These are phyloP conservation scores for Dimargaris verticillata DNA, from an alignment of 192 early-diverging fungal species.

Conservation along the genomic window DNA sequence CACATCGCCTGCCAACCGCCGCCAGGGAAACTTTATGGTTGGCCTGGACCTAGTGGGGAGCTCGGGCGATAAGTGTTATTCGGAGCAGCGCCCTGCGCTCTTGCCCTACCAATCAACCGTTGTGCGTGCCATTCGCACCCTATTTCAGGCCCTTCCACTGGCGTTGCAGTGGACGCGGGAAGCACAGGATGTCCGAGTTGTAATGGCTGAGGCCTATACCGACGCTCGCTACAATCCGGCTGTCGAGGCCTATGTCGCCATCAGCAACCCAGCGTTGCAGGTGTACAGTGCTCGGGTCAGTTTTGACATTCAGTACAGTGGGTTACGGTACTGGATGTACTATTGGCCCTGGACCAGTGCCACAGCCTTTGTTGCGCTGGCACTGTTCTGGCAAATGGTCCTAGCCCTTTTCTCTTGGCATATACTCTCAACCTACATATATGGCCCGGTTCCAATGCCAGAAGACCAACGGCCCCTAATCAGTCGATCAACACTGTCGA, in stretches of 20 bases:
- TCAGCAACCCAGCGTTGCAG: slow-evolving; percentile 34
- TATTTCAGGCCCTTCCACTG: slow-evolving; percentile 24
- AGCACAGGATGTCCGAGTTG: slow-evolving; percentile 24
- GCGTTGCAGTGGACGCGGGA: slow-evolving; percentile 28
- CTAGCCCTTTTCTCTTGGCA: slow-evolving; percentile 24
- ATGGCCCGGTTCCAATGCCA: no score
- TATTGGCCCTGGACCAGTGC: slow-evolving; percentile 48
- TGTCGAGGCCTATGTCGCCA: slow-evolving; percentile 25
- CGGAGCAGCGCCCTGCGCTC: slow-evolving; percentile 30
- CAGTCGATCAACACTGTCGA: no score
- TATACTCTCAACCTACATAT: slow-evolving; percentile 12
- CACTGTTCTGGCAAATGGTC: slow-evolving; percentile 34
- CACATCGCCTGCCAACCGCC: slow-evolving; percentile 36
- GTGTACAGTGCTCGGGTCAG: slow-evolving; percentile 29
- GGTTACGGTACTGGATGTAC: slow-evolving; percentile 59
- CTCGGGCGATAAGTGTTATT: slow-evolving; percentile 17
- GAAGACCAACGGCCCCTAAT: no score
- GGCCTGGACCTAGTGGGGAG: slow-evolving; percentile 28
- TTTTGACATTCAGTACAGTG: slow-evolving; percentile 43
- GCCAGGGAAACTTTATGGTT: slow-evolving; percentile 54
- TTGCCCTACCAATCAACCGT: slow-evolving; percentile 18
- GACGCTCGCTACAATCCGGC: slow-evolving; percentile 30
- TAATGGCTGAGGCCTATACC: slow-evolving; percentile 32
- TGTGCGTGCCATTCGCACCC: slow-evolving; percentile 13
- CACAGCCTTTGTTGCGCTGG: slow-evolving; percentile 31